A percentile compares a stretch with the other conserved stretches of the same genome.
phyloP scores from a whole-genome alignment of 768 basidiomycete species.

The Macrolepiota dolichaula region DNA sequence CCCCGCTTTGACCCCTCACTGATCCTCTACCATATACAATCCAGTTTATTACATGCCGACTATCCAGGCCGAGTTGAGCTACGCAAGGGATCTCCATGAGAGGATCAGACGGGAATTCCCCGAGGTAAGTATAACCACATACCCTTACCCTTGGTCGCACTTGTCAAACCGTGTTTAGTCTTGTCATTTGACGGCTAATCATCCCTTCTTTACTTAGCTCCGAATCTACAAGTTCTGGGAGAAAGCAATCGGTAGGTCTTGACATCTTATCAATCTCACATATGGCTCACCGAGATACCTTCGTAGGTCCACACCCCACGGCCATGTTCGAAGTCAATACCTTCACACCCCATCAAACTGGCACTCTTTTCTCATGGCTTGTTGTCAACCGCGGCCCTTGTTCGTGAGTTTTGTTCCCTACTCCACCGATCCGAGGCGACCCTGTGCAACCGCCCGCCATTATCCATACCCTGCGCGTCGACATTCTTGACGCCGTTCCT shows the following conservation, averaged over 20 bases:
- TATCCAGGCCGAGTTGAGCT: conserved; percentile 38
- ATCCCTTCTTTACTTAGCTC: conserved; percentile 33
- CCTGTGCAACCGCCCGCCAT: neutral
- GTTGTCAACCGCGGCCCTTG: conserved; percentile 66
- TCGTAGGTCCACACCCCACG: conserved; percentile 58
- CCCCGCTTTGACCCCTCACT: neutral
- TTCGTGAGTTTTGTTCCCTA: conserved; percentile 48
- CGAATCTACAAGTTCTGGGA: conserved; percentile 64
- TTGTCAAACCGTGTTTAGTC: neutral
- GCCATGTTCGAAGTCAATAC: conserved; percentile 74
- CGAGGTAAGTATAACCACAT: conserved; percentile 38
- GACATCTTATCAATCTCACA: neutral
- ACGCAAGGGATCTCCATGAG: conserved; percentile 56
- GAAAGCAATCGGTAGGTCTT: conserved; percentile 49
- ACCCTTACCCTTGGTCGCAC: neutral
- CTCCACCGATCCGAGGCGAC: neutral
- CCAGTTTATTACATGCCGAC: conserved; percentile 62
- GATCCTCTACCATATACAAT: neutral
- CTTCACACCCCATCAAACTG: conserved; percentile 64
- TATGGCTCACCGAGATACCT: neutral
- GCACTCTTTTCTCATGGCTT: conserved; percentile 66
- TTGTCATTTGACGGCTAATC: conserved; percentile 1
- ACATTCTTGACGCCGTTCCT: neutral
- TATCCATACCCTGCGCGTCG: neutral
- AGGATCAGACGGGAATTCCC: conserved; percentile 63